A percentile compares a stretch with the other conserved stretches of the same genome.
phyloP scores from a whole-genome alignment of 2,329 filamentous ascomycete species.

The Coccinonectria pachysandricola region DNA sequence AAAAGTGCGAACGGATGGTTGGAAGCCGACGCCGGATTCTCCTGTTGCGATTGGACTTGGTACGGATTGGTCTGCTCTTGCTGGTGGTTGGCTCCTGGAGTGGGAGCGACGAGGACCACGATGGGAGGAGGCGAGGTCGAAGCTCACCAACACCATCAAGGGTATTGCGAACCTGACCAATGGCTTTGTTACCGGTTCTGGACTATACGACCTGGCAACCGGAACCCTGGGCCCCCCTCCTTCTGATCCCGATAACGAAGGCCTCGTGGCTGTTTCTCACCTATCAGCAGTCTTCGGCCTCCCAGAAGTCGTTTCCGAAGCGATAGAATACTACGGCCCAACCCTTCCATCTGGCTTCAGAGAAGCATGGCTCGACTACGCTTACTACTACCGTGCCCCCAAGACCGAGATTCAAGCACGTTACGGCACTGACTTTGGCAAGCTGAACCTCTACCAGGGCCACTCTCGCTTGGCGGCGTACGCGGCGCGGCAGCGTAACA shows the following conservation, averaged over 20 bases:
- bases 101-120: constrained; percentile 46
- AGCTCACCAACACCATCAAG: constrained; percentile 36
- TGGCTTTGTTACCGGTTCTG: constrained; percentile 48
- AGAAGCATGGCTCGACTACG: constrained; percentile 49
- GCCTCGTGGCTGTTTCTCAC: constrained; percentile 42
- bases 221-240: constrained; percentile 42
- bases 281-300: constrained; percentile 49
- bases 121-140: constrained; percentile 41
- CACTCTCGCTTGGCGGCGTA: constrained; percentile 50
- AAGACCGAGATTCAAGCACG: constrained; percentile 39
- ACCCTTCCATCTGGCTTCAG: constrained; percentile 39
- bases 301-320: constrained; percentile 45
- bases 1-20: constrained; percentile 46
- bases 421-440: constrained; percentile 41
- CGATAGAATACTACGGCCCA: constrained; percentile 37
- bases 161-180: constrained; percentile 46
- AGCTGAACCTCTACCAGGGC: constrained; percentile 39
- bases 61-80: constrained; percentile 49
- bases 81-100: constrained; percentile 47
- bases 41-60: constrained; percentile 41
- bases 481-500: constrained; percentile 32
- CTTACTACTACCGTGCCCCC: constrained; percentile 43
- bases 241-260: constrained; percentile 39
- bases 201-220: constrained; percentile 38
- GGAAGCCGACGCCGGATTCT: constrained; percentile 32